A percentile compares a stretch with the other conserved stretches of the same genome.
phyloP scores from a whole-genome alignment of 768 basidiomycete genomes.

The Xerocomus spinulosus region DNA sequence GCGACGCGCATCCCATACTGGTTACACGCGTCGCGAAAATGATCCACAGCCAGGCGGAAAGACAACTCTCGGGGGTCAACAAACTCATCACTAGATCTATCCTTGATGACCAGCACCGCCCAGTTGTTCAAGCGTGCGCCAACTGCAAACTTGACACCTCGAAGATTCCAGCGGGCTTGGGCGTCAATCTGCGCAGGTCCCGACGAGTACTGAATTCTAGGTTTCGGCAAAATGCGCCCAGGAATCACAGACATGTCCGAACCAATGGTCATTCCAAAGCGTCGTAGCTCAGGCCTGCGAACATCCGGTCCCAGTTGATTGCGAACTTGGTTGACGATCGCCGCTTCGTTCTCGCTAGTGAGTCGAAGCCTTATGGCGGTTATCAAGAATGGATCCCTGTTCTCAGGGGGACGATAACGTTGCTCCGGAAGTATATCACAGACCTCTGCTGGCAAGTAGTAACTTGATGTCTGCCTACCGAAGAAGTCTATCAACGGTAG shows the following conservation, averaged over 20 bases:
- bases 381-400: conserved; percentile 39
- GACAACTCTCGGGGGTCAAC: conserved; percentile 43
- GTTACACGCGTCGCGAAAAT: conserved; percentile 55
- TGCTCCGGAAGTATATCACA: conserved; percentile 38
- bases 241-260: conserved; percentile 43
- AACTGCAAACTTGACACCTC: conserved; percentile 48
- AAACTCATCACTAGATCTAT: conserved; percentile 48
- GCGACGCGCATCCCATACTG: conserved; percentile 54
- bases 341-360: conserved; percentile 36
- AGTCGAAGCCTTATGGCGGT: conserved; percentile 38
- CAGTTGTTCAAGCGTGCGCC: conserved; percentile 54
- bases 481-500: conserved; percentile 40
- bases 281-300: conserved; percentile 22
- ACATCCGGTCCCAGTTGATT: conserved; percentile 33
- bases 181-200: conserved; percentile 31
- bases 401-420: conserved; percentile 35
- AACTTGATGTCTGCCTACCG: conserved; percentile 13
- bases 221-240: conserved; percentile 40
- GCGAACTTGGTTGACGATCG: conserved; percentile 24
- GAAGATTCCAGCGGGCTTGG: conserved; percentile 42
- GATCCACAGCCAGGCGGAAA: conserved; percentile 39
- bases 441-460: conserved; percentile 38
- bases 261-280: conserved; percentile 39
- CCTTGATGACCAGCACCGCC: conserved; percentile 61
- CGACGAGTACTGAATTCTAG: conserved; percentile 35